A percentile compares a stretch with the other conserved stretches of the same genome.
These are phyloP conservation scores for Leccinum uliginosum DNA, from an alignment of 768 basidiomycete species.

Conservation along the genomic window DNA sequence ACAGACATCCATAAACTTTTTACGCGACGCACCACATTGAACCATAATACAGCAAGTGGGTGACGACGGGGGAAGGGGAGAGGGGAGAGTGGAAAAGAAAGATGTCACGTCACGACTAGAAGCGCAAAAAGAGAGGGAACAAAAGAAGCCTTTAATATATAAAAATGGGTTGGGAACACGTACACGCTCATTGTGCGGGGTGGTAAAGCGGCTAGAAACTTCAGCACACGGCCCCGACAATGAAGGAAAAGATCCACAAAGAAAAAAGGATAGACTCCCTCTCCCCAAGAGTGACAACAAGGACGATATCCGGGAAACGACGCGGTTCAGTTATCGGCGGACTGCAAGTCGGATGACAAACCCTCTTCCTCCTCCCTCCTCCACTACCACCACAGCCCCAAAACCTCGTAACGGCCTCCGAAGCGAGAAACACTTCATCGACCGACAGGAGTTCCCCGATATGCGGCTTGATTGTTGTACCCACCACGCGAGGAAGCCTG, in stretches of 20 bases:
- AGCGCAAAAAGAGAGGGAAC: slow-evolving; percentile 9
- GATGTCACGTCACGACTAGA: slow-evolving; percentile 20
- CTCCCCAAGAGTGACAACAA: slow-evolving; percentile 3
- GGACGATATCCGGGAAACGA: slow-evolving; percentile 12
- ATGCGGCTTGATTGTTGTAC: slow-evolving; percentile 22
- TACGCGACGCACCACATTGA: slow-evolving; percentile 14
- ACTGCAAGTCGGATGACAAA: slow-evolving; percentile 13
- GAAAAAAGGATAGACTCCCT: slow-evolving; percentile 12
- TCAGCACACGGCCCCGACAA: slow-evolving; percentile 12
- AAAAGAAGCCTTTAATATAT: slow-evolving; percentile 30
- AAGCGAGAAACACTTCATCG: slow-evolving; percentile 18
- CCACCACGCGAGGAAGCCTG: slow-evolving; percentile 22
- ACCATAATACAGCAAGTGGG: slow-evolving; percentile 14
- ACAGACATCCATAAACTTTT: slow-evolving; percentile 13
- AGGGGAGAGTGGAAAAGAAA: slow-evolving; percentile 2
- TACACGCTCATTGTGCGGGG: slow-evolving; percentile 17
- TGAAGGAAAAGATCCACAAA: slow-evolving; percentile 9
- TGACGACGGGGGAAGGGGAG: background rate
- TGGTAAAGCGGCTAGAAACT: slow-evolving; percentile 8
- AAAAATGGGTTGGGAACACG: slow-evolving; percentile 22
- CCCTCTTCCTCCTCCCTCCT: background rate
- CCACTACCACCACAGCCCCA: background rate
- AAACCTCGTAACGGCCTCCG: background rate
- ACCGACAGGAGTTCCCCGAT: slow-evolving; percentile 26
- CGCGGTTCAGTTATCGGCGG: slow-evolving; percentile 8